Evolutionary conservation across 441 rosid genomes (phyloP), one percentile per base, ranked within the genome.

Genomic region (Mallotus repandus): DNA sequence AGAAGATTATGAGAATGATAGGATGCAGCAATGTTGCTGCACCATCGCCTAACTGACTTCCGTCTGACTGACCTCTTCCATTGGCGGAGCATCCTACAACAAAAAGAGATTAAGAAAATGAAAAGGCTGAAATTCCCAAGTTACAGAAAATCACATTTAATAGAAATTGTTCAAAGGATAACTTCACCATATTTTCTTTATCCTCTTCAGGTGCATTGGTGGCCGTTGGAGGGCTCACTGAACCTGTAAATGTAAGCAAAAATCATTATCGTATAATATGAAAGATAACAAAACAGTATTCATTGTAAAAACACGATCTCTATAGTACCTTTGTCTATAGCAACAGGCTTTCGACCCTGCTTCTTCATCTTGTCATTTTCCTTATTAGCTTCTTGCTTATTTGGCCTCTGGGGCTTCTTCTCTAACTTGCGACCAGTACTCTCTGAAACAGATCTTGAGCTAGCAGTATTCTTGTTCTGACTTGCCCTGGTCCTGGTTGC

Each of bases 151-250:
- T 29, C 32, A 29, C 2, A 2, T 29, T 29, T 29, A 29, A 1
- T 29, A 29, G 32, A 29, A 29, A 29, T 29, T 9, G 5, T 4
- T 68, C 56, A 25, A 29, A 35, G 52, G 2, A 50, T 59, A 2
- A 52, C 54, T 80, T 81, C 69, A 89, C 97, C 88, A 81, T 61
- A 66, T 92, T 94, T 81, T 94, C 98, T 80, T 94, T 94, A 85
- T 94, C 83, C 82, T 85, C 97, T 75, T 80, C 85, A 62, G 80
- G 72, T 10, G 75, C 45, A 52, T 69, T 71, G 41, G 38, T 74
- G 60, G 76, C 75, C 63, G 74, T 76, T 50, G 84, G 50, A 72
- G 86, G 80, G 80, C 79, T 79, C 50, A 57, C 79, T 22, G 77
- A 66, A 82, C 86, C 97, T 88, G 88, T 52, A 72, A 66, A 55